phyloP scores from a whole-genome alignment of 805 yeast genomes.

The Ogataea kodamae region DNA sequence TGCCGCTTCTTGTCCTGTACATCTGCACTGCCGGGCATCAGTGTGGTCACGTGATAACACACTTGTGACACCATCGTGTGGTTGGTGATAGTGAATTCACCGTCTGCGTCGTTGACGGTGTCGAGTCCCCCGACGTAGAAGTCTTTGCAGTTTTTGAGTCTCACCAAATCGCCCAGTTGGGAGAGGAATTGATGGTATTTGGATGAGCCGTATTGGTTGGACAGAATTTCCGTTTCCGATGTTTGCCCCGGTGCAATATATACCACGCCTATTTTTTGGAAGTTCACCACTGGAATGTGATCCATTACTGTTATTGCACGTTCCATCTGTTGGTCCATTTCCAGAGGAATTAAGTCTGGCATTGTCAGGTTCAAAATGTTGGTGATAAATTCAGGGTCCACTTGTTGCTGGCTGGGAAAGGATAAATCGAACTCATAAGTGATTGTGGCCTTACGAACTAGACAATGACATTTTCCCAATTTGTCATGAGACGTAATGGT shows the following conservation, averaged over 20 bases:
- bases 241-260: constrained; percentile 70
- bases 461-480: constrained; percentile 50
- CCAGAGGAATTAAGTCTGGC: constrained; percentile 19
- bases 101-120: constrained; percentile 64
- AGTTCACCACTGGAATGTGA: constrained; percentile 71
- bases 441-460: constrained; percentile 68
- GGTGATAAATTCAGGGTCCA: constrained; percentile 23
- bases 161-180: constrained; percentile 57
- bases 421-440: constrained; percentile 41
- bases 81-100: constrained; percentile 73
- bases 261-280: constrained; percentile 73
- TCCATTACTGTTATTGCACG: constrained; percentile 65
- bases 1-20: constrained; percentile 69
- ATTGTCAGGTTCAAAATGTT: constrained; percentile 16
- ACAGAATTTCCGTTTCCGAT: constrained; percentile 59
- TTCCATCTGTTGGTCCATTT: constrained; percentile 33
- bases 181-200: constrained; percentile 58
- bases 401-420: constrained; percentile 10
- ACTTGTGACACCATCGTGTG: constrained; percentile 66
- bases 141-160: constrained; percentile 49
- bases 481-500: constrained; percentile 50
- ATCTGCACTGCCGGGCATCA: constrained; percentile 64
- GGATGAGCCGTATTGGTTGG: constrained; percentile 61
- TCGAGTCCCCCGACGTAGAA: constrained; percentile 79
- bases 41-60: constrained; percentile 73